A percentile compares a stretch with the other conserved stretches of the same genome.
These are phyloP conservation scores for Colletotrichum aenigma DNA, from an alignment of 2,329 filamentous ascomycete genomes.

Conservation along the genomic window DNA sequence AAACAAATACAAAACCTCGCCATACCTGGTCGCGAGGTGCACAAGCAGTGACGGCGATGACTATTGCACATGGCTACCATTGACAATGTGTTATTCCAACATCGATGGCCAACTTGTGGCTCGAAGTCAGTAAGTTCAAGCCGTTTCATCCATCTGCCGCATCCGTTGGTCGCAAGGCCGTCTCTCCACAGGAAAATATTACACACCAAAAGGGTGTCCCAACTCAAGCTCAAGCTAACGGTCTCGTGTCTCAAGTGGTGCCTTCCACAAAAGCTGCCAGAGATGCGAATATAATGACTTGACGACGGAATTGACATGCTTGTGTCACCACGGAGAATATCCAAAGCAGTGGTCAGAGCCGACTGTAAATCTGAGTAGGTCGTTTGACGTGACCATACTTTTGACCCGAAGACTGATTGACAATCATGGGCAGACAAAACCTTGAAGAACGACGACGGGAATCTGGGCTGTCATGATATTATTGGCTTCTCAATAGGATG, in stretches of 20 bases:
- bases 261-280: not conserved
- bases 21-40: not conserved
- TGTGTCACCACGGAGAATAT: not conserved
- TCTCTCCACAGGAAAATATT: not conserved
- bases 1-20: not conserved
- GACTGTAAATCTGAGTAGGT: not conserved
- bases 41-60: not conserved
- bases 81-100: not conserved
- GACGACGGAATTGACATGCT: not conserved
- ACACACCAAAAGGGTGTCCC: not conserved
- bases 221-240: not conserved
- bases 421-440: not conserved
- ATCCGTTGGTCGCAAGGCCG: not conserved
- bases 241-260: not conserved
- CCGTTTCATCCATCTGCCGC: not conserved
- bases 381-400: fast-evolving
- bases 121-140: not conserved
- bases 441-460: not conserved
- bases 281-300: not conserved
- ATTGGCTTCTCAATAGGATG: not conserved
- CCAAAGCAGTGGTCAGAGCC: not conserved
- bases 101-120: not conserved
- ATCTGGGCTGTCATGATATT: not conserved
- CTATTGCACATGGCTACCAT: not conserved
- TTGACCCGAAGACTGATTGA: not conserved